These are phyloP conservation scores for Phialocephala sp. DNA, from an alignment of 2,329 filamentous ascomycete genomes.

Conservation along the genomic window DNA sequence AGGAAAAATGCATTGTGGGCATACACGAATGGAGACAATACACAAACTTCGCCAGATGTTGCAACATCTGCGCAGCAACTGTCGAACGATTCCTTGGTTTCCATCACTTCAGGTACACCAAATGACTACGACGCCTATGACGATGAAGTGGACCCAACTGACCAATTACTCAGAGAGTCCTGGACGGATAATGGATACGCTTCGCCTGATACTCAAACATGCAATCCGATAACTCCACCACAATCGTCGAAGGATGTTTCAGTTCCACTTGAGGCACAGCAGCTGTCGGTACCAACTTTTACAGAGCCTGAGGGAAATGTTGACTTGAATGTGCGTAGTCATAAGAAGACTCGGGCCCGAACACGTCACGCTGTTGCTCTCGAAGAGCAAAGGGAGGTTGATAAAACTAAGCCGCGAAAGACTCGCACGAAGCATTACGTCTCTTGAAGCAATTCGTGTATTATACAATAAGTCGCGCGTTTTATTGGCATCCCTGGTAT, in stretches of 20 bases:
- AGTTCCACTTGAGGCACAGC: slow-evolving; percentile 23
- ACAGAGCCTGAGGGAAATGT: slow-evolving; percentile 19
- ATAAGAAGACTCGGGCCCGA: slow-evolving; percentile 25
- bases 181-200: slow-evolving; percentile 17
- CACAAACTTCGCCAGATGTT: slow-evolving; percentile 18
- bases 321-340: slow-evolving; percentile 25
- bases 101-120: background rate
- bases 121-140: no score
- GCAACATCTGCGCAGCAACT: slow-evolving; percentile 10
- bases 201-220: slow-evolving; percentile 20
- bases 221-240: slow-evolving; percentile 20
- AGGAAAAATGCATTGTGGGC: slow-evolving; percentile 22
- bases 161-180: background rate
- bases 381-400: slow-evolving; percentile 20
- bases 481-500: no score
- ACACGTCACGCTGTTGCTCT: slow-evolving; percentile 15
- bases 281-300: background rate
- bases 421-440: slow-evolving; percentile 15
- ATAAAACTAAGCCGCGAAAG: slow-evolving; percentile 22
- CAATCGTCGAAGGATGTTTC: slow-evolving; percentile 24
- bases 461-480: no score
- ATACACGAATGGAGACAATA: slow-evolving; percentile 14
- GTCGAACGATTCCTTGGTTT: slow-evolving; percentile 10
- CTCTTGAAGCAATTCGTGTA: background rate
- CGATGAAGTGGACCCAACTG: no score